Base-by-base conservation (phyloP, 768 basidiomycete species). In the Fomitopsis pulvina region DNA sequence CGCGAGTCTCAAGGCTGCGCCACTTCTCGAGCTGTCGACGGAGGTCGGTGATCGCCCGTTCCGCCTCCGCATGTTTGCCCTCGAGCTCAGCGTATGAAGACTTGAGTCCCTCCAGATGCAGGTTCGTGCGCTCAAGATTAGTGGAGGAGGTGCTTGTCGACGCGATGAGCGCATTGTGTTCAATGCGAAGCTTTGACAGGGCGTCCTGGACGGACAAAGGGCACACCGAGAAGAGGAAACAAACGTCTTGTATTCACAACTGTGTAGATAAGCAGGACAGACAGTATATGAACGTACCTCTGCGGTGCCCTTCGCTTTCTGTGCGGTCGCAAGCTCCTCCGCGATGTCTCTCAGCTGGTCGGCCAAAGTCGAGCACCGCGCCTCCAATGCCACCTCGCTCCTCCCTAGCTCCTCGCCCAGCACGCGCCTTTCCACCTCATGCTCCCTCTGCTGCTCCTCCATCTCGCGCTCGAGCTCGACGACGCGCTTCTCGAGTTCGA, bases 21-120 rank as follows among this genome's bases (percentile, higher is more conserved):
- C 84, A 87, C 58, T 82, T 79, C 37, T 77, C 76, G 8, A 89
- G 67, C 56, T 90, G 87, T 14, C 75, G 74, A 44, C 76, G 73
- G 30, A 87, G 67, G 37, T 83, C 76, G 4, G 66, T 65, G 42
- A 75, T 76, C 9, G 73, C 72, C 5, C 79, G 76, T 52, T 79
- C 76, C 21, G 79, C 71, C 34, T 86, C 83, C 37, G 78, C 75
- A 47, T 81, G 76, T 28, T 70, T 60, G 40, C 72, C 74, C 51
- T 83, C 74, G 30, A 87, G 71, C 26, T 83, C 81, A 0, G 70
- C 66, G 34, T 74, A 69, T 43, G 72, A 72, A 20, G 76, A 69
- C 40, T 77, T 71, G 18, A 79, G 69, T 29, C 76, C 75, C 24
- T 87, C 81, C 30, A 80, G 67, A 52, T 83, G 79, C 38, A 85